These are phyloP conservation scores for Candida manassasensis DNA, from an alignment of 805 yeast species.

Conservation along the genomic window DNA sequence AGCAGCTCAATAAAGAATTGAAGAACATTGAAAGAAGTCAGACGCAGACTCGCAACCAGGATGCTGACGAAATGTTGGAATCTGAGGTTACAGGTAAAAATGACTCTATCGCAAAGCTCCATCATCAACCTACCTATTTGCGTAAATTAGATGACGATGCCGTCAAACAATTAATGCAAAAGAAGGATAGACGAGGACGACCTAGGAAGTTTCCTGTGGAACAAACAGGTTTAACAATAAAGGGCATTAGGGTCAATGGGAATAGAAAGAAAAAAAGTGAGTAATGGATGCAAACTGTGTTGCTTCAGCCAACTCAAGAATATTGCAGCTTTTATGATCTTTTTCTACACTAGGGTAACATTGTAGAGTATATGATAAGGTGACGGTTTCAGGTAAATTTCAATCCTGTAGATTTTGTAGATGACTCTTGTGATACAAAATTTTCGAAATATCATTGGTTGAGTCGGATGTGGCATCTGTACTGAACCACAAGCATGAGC, in stretches of 20 bases:
- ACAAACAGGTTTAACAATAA: conserved; percentile 40
- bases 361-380: no score
- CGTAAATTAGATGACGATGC: conserved; percentile 28
- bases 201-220: conserved; percentile 49
- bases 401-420: no score
- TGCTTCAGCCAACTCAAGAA: no score
- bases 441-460: no score
- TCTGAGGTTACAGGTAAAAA: neutral
- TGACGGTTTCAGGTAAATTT: no score
- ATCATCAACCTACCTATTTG: conserved; percentile 26
- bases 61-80: neutral
- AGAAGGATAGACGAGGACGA: conserved; percentile 45
- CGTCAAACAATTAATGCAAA: conserved; percentile 30
- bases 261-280: conserved; percentile 15
- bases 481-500: no score
- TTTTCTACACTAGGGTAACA: no score
- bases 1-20: conserved; percentile 29
- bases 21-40: conserved; percentile 8
- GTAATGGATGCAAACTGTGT: no score
- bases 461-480: no score
- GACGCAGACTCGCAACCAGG: neutral
- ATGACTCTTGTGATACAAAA: no score
- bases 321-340: no score
- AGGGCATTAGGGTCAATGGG: conserved; percentile 39
- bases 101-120: conserved; percentile 14